Base-by-base conservation (phyloP, 1,139 yeast genomes). In the Spathaspora sp. region DNA sequence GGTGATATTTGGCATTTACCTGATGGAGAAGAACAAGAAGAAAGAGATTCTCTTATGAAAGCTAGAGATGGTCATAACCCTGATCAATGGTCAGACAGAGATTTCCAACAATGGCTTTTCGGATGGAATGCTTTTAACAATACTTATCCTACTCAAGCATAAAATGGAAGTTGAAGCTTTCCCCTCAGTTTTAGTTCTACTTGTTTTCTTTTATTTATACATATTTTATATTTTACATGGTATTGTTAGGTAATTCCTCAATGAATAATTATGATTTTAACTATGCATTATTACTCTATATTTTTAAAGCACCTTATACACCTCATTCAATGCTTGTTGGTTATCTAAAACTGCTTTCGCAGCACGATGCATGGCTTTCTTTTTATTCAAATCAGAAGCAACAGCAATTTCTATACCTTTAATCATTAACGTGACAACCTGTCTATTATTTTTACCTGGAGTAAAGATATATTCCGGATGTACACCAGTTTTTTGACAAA, bases 321-420 rank as follows among this genome's bases (percentile, higher is more conserved):
- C 58, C 29, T 58, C 56, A 17, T 56, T 58, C 58, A 64, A 55
- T 7, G 56, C 66, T 15, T 56, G 55, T 38, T 63, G 60, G 50
- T 70, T 59, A 39, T 71, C 67, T 42, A 78, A 56, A 10, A 79
- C 58, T 23, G 74, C 70, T 61, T 68, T 70, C 2, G 84, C 82
- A 18, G 79, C 80, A 47, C 72, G 61, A 3, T 77, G 70, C 60
- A 71, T 67, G 2, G 80, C 80, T 47, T 60, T 67, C 51, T 73
- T 75, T 53, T 77, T 76, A 37, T 72, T 70, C n/a, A 55, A 56
- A 47, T 76, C 81, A 31, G 54, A 54, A 2, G 75, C 76, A 11
- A 59, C 56, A 7, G 81, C 74, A 17, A 77, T 63, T 5, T 61
- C 54, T 3, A 60, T 55, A 34, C 69, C 72, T 38, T 70, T 65